Base-by-base conservation (phyloP, 2,329 filamentous ascomycete species). In the Decorospora gaudefroyi region DNA sequence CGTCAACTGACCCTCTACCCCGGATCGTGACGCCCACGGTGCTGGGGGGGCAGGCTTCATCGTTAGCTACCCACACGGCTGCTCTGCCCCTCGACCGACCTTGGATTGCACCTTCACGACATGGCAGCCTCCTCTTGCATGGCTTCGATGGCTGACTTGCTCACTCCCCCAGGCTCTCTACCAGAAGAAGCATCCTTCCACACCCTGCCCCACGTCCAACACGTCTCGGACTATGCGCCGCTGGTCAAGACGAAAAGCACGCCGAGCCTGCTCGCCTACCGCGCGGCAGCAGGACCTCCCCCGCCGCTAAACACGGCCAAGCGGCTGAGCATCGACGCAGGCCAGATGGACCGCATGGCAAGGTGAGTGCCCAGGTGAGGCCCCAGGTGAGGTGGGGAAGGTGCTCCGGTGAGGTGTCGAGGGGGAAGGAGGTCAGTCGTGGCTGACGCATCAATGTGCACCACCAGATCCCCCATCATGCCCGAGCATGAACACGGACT, bases 401-500 rank as follows among this genome's bases (percentile, higher is more conserved):
- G n/a, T n/a, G n/a, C n/a, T n/a, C n/a, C n/a, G n/a, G n/a, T n/a
- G n/a, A n/a, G n/a, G n/a, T n/a, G n/a, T n/a, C n/a, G n/a, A n/a
- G 7, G 26, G 43, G 46, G 40, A 31, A 48, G 30, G 38, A 41
- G 32, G 16, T 37, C 33, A 43, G 30, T 44, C 23, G 26, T 40
- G 36, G 39, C 55, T 59, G 43, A 58, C 52, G 43, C 39, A 43
- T 32, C n/a, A n/a, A 12, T 36, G 33, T n/a, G n/a, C n/a, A n/a
- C n/a, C 37, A 15, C 47, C 61, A 95, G 89, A 76, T 89, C 88
- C 64, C 83, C 90, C 64, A 81, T 95, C 67, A 81, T 95, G 68
- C 79, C 84, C 55, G 90, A 92, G 72, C 89, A 92, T 73, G 90
- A 95, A 65, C 88, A 93, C 78, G 89, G 89, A 59, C 75, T 93